These are phyloP conservation scores for Lactarius akahatsu DNA, from an alignment of 768 basidiomycete genomes.

Conservation along the genomic window DNA sequence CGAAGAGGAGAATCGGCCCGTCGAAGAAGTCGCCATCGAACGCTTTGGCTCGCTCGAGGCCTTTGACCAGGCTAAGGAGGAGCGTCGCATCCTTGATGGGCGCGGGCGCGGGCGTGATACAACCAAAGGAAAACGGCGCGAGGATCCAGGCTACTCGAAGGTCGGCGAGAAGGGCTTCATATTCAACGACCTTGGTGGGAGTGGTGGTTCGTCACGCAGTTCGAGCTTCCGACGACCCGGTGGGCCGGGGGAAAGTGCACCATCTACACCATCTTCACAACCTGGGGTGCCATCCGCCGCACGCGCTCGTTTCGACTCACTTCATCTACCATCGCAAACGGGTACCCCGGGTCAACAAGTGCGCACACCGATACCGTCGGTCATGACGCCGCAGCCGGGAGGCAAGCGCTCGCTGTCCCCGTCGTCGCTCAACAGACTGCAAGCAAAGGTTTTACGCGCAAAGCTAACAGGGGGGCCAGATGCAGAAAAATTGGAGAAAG, in stretches of 20 bases:
- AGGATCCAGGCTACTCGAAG: slow-evolving; percentile 32
- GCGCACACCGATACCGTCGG: slow-evolving; percentile 86
- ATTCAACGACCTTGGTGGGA: slow-evolving; percentile 64
- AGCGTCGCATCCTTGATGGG: slow-evolving; percentile 82
- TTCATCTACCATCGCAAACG: slow-evolving; percentile 59
- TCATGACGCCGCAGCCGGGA: slow-evolving; percentile 67
- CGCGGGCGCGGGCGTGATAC: slow-evolving; percentile 47
- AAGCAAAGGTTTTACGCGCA: slow-evolving; percentile 90
- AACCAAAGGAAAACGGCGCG: slow-evolving; percentile 40
- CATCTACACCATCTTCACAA: slow-evolving; percentile 56
- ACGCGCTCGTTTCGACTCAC: slow-evolving; percentile 57
- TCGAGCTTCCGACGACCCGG: slow-evolving; percentile 87
- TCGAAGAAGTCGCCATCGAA: slow-evolving; percentile 83
- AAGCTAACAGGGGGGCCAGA: slow-evolving; percentile 82
- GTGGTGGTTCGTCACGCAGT: slow-evolving; percentile 73
- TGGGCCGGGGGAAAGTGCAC: slow-evolving; percentile 51
- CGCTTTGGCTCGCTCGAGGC: slow-evolving; percentile 83
- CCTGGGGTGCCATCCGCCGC: slow-evolving; percentile 36
- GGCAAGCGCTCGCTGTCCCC: slow-evolving; percentile 58
- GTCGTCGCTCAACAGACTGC: slow-evolving; percentile 84
- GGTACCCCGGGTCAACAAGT: slow-evolving; percentile 59
- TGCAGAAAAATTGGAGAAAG: slow-evolving; percentile 72
- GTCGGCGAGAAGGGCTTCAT: slow-evolving; percentile 56
- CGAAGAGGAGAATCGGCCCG: slow-evolving; percentile 70
- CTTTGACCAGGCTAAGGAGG: slow-evolving; percentile 88